Evolutionary conservation across 1,139 yeast species (phyloP).

Genomic region (Yarrowia galli): DNA sequence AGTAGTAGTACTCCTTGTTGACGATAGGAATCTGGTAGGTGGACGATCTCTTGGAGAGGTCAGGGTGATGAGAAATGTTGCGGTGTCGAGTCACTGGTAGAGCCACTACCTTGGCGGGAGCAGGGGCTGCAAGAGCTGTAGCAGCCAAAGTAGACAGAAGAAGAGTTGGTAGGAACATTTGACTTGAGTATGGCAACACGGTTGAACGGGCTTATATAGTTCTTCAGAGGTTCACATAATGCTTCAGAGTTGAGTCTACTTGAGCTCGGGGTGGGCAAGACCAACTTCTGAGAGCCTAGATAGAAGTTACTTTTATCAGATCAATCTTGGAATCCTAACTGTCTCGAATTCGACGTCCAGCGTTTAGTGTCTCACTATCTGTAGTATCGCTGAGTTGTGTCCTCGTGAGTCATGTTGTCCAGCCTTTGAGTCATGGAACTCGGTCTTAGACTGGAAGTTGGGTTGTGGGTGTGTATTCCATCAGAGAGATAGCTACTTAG

Average conservation of each 20-base stretch:
- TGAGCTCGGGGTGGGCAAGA: background rate
- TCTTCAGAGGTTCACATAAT: too few relatives aligned
- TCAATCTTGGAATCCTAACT: conserved; percentile 7
- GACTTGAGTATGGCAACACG: background rate
- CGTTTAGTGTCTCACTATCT: conserved; percentile 38
- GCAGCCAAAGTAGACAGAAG: background rate
- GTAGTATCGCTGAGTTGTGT: background rate
- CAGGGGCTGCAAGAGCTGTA: conserved; percentile 1
- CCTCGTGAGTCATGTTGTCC: background rate
- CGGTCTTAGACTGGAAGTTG: too few relatives aligned
- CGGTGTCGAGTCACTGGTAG: conserved; percentile 6
- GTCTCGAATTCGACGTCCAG: background rate
- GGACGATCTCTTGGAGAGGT: background rate
- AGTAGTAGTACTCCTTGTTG: conserved; percentile 44
- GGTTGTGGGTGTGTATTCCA: too few relatives aligned
- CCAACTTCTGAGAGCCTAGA: too few relatives aligned
- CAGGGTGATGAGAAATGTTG: background rate
- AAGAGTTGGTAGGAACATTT: conserved; percentile 6
- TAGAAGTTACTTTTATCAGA: conserved; percentile 6
- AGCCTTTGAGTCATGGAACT: background rate
- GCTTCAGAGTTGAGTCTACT: background rate
- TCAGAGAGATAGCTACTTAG: too few relatives aligned
- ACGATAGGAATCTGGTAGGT: background rate
- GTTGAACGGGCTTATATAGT: too few relatives aligned
- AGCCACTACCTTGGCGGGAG: conserved; percentile 2